Percentiles rank a stretch among this genome's conserved stretches.
phyloP scores from a whole-genome alignment of 371 early-diverging fungal genomes.

The Blastocladiella emersonii region DNA sequence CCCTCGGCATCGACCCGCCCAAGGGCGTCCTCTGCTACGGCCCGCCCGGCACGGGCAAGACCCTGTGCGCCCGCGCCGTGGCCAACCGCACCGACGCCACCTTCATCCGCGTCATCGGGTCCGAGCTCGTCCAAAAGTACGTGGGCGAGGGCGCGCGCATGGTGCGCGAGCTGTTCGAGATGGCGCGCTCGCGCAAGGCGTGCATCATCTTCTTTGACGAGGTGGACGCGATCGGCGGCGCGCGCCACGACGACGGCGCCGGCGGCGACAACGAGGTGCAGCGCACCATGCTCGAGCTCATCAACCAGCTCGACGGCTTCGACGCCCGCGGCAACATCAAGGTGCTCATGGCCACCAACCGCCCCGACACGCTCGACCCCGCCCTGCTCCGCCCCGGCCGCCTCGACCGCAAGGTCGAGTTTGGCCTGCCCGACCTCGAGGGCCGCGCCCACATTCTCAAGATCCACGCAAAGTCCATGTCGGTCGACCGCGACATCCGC shows the following conservation, averaged over 20 bases:
- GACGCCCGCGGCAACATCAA: slow-evolving; percentile 99
- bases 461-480: slow-evolving; percentile 99
- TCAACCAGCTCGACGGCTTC: slow-evolving; percentile 99
- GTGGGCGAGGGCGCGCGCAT: slow-evolving; percentile 99
- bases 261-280: slow-evolving; percentile 99
- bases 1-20: slow-evolving; percentile 92
- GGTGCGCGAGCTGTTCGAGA: slow-evolving; percentile 99
- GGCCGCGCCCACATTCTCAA: slow-evolving; percentile 97
- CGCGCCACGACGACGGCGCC: slow-evolving; percentile 95
- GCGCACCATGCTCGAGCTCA: slow-evolving; percentile 99
- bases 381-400: slow-evolving; percentile 98
- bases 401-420: slow-evolving; percentile 99
- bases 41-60: slow-evolving; percentile 99
- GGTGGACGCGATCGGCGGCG: slow-evolving; percentile 99
- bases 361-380: slow-evolving; percentile 98
- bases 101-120: slow-evolving; percentile 99
- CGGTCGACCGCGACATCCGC: slow-evolving; percentile 93
- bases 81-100: slow-evolving; percentile 99
- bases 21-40: slow-evolving; percentile 99
- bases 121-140: slow-evolving; percentile 98
- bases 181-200: slow-evolving; percentile 97
- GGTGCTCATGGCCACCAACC: slow-evolving; percentile 97
- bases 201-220: slow-evolving; percentile 99
- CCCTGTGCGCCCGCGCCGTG: slow-evolving; percentile 98
- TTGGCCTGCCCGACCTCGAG: slow-evolving; percentile 90